Evolutionary conservation across 2,329 filamentous ascomycete genomes (phyloP).

Genomic region (Talaromyces sp.): DNA sequence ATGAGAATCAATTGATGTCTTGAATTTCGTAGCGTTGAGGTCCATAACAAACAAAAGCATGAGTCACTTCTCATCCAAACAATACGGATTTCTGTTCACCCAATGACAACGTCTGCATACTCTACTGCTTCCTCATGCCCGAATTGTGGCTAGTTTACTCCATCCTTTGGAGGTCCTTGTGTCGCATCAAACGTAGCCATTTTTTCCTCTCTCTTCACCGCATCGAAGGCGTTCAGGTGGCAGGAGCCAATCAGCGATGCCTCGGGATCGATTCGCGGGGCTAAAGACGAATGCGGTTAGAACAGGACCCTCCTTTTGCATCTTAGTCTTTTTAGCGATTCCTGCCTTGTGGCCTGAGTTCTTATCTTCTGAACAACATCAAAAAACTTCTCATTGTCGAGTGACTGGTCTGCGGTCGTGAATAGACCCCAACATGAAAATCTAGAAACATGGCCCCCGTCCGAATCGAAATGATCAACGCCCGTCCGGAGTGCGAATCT

Average conservation of each 20-base stretch:
- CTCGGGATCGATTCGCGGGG: neutral
- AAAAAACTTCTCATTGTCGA: neutral
- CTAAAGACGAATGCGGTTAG: neutral
- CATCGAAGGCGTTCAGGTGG: constrained; percentile 23
- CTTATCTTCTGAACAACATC: neutral
- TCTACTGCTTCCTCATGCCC: neutral
- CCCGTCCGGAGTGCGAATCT: neutral
- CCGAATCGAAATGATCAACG: neutral
- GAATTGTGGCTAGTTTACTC: neutral
- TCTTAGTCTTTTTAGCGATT: neutral
- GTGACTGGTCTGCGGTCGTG: neutral
- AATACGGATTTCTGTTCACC: neutral
- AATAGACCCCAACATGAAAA: neutral
- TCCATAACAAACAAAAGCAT: neutral
- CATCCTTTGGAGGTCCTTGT: neutral
- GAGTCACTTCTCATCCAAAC: neutral
- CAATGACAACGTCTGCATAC: neutral
- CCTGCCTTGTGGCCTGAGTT: constrained; percentile 4
- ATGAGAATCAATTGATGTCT: neutral
- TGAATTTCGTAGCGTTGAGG: neutral
- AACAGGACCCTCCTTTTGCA: neutral
- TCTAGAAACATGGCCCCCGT: neutral
- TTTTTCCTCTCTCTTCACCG: constrained; percentile 23
- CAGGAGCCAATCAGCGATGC: constrained; percentile 1
- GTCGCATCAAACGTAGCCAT: constrained; percentile 8